Conservation (phyloP, 2,329 filamentous ascomycete genomes). For the Blastomyces parvus region DNA sequence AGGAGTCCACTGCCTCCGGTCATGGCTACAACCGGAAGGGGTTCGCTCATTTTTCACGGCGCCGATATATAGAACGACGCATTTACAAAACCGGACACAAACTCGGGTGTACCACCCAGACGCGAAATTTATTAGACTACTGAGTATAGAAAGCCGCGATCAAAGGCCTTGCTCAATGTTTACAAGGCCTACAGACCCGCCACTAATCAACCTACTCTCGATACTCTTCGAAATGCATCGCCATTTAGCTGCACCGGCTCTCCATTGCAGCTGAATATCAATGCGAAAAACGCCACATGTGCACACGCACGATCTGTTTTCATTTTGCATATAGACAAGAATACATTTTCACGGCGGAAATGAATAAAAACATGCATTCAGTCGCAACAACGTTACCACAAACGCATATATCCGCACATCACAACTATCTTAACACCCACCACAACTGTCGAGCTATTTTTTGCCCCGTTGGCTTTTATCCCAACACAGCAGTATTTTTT, state of each 20-base stretch:
- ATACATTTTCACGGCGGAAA: neutral
- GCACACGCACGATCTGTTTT: neutral
- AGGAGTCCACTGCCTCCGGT: neutral
- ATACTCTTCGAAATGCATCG: neutral
- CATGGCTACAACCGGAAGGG: neutral
- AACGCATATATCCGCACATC: neutral
- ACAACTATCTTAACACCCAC: neutral
- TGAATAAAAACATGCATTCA: neutral
- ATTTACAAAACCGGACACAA: neutral
- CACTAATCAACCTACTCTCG: neutral
- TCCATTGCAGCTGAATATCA: neutral
- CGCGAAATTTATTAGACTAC: neutral
- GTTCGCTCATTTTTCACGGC: neutral
- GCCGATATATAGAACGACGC: neutral
- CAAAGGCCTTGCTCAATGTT: neutral
- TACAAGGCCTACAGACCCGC: neutral
- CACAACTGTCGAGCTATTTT: neutral
- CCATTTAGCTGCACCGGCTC: neutral
- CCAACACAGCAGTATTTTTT: neutral
- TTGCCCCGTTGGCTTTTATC: neutral
- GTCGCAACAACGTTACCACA: neutral
- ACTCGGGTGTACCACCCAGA: neutral
- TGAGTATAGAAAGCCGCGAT: neutral
- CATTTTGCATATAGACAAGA: neutral
- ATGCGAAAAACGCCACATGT: neutral